phyloP scores from a whole-genome alignment of 306 rosid species.

The Lathyrus aphaca region DNA sequence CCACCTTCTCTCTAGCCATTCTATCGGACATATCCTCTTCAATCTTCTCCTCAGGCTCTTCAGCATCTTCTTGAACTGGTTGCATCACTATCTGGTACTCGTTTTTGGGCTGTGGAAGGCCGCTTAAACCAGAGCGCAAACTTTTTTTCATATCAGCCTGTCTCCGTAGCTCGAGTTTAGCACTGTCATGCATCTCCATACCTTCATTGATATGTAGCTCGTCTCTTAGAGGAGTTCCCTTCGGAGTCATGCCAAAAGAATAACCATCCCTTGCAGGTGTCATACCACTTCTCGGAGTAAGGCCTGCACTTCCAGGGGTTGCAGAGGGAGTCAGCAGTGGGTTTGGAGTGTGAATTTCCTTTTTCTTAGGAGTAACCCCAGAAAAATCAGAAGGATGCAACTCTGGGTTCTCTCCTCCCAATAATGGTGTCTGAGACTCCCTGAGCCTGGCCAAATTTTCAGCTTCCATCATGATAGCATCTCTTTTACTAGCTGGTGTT shows the following conservation, averaged over 20 bases:
- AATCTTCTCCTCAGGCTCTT: constrained; percentile 74
- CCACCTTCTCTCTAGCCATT: constrained; percentile 88
- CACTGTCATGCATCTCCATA: constrained; percentile 66
- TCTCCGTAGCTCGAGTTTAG: constrained; percentile 73
- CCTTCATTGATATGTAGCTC: constrained; percentile 86
- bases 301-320: constrained; percentile 80
- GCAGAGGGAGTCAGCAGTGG: constrained; percentile 87
- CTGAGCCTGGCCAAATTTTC: constrained; percentile 93
- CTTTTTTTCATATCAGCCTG: constrained; percentile 76
- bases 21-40: constrained; percentile 98
- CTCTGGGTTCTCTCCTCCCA: constrained; percentile 96
- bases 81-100: constrained; percentile 89
- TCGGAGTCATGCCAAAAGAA: constrained; percentile 79
- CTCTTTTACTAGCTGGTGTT: constrained; percentile 93
- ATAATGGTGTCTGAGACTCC: constrained; percentile 92
- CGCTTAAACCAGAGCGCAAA: constrained; percentile 70
- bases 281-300: constrained; percentile 82
- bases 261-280: constrained; percentile 89
- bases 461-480: constrained; percentile 96
- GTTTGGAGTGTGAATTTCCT: constrained; percentile 82
- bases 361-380: constrained; percentile 92
- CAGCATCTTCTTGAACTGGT: constrained; percentile 78
- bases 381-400: constrained; percentile 95
- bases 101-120: constrained; percentile 81
- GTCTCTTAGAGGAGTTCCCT: constrained; percentile 89